Evolutionary conservation across 805 yeast genomes (phyloP), one percentile per base, ranked within the genome.

Genomic region (Pichia nanzhaoensis): DNA sequence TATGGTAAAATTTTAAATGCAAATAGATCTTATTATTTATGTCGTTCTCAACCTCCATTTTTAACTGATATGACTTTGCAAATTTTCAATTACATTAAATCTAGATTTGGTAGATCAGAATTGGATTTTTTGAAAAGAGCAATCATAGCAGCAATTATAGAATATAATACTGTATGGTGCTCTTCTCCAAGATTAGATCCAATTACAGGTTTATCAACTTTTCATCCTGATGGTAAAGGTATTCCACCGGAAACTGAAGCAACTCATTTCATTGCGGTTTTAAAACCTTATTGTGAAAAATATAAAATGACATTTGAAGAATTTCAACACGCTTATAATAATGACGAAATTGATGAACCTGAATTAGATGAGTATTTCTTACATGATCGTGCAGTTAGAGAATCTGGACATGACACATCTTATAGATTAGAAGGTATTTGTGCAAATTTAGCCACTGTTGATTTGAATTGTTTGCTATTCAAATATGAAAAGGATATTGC

Each of bases 201-300:
- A 13, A 67, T 55, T 12, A 78, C 96, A 0, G 95, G 95, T 0
- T 69, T 91, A 39, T 89, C 96, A 0, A 78, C 95, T 52, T 91
- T 88, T 61, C 88, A 85, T 56, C 97, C 98, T 0, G 83, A 77
- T 44, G 97, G 97, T 18, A 51, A 75, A 22, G 97, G 98, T n/a
- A 78, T 91, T 35, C 98, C 99, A 5, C 97, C 97, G 5, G 99
- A 91, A 61, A 90, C 97, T 1, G 99, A 91, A 62, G 71, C 89
- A 0, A 79, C 87, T 2, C 99, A 93, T 67, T 91, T 91, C 58
- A 76, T 78, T 52, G 72, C 83, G 2, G 74, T 89, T 12, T 68
- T 91, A 53, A 57, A 64, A 41, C 89, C 91, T 3, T 87, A 75
- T 57, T 80, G 84, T 33, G 65, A 74, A 40, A 87, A 86, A 60